phyloP scores from a whole-genome alignment of 129 eudicot species.

The carrot (Daucus carota) region DNA sequence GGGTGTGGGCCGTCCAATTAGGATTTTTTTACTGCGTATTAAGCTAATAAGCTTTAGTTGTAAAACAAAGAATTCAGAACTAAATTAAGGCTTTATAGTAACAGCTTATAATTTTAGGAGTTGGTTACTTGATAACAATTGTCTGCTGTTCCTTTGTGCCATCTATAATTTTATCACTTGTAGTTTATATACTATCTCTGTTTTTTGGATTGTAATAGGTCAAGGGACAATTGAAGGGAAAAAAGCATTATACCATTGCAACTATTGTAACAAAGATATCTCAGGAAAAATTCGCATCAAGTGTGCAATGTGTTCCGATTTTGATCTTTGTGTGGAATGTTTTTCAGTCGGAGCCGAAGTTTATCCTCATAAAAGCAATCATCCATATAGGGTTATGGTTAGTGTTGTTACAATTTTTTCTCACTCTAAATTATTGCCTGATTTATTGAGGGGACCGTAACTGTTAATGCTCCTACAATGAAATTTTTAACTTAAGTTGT shows the following conservation, averaged over 20 bases:
- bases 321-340: conserved; percentile 96
- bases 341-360: conserved; percentile 98
- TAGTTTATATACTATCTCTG: neutral
- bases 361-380: conserved; percentile 87
- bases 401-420: conserved; percentile 14
- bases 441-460: neutral
- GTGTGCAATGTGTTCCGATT: conserved; percentile 82
- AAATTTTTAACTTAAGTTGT: neutral
- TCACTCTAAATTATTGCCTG: neutral
- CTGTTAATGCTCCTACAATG: neutral
- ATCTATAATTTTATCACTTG: neutral
- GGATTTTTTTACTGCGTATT: neutral
- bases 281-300: conserved; percentile 86
- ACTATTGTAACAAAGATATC: conserved; percentile 94
- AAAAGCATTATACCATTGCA: conserved; percentile 87
- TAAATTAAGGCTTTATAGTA: neutral
- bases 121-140: neutral
- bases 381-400: conserved; percentile 93
- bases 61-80: neutral
- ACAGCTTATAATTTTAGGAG: neutral
- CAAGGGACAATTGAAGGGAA: conserved; percentile 68
- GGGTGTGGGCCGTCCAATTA: neutral
- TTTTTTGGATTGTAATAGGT: conserved; percentile 30
- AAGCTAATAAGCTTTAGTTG: neutral
- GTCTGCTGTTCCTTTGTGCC: neutral